Conservation (phyloP, 192 early-diverging fungal genomes). For the Physocladia obscura region DNA sequence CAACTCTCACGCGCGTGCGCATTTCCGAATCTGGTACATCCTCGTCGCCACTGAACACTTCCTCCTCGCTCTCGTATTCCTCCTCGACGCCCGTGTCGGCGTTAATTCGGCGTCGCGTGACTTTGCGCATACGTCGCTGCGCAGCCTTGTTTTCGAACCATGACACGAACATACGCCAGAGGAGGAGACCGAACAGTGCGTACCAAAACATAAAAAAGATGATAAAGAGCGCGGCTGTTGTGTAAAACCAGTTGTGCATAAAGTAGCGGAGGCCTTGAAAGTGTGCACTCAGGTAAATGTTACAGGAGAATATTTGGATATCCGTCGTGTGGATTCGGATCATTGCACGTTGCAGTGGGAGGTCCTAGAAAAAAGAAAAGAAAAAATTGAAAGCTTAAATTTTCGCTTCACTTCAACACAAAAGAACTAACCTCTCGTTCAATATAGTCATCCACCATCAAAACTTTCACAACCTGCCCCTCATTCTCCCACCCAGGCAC, state of each 20-base stretch:
- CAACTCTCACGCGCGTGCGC: slow-evolving; percentile 3
- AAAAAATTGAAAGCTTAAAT: too few species aligned
- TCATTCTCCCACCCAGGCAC: slow-evolving; percentile 48
- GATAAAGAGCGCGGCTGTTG: slow-evolving; percentile 61
- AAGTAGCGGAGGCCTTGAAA: slow-evolving; percentile 72
- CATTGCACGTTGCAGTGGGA: slow-evolving; percentile 48
- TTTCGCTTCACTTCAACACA: not conserved
- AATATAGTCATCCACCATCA: slow-evolving; percentile 53
- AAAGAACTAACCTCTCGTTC: slow-evolving; percentile 41
- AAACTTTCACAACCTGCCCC: slow-evolving; percentile 43
- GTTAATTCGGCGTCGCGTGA: not conserved
- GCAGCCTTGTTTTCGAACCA: slow-evolving; percentile 20
- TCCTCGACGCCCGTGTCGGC: slow-evolving; percentile 5
- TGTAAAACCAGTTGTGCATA: slow-evolving; percentile 72
- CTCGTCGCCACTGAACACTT: slow-evolving; percentile 15
- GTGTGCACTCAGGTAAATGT: slow-evolving; percentile 52
- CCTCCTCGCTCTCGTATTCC: slow-evolving; percentile 6
- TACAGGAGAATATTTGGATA: slow-evolving; percentile 55
- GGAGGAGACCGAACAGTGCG: slow-evolving; percentile 27
- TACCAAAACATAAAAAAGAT: slow-evolving; percentile 56
- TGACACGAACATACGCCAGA: slow-evolving; percentile 39
- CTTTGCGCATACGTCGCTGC: not conserved
- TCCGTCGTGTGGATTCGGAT: slow-evolving; percentile 48
- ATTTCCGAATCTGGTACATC: slow-evolving; percentile 5
- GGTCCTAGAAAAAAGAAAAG: slow-evolving; percentile 20